phyloP scores from a whole-genome alignment of 768 basidiomycete genomes.

The Mycena rebaudengoi region DNA sequence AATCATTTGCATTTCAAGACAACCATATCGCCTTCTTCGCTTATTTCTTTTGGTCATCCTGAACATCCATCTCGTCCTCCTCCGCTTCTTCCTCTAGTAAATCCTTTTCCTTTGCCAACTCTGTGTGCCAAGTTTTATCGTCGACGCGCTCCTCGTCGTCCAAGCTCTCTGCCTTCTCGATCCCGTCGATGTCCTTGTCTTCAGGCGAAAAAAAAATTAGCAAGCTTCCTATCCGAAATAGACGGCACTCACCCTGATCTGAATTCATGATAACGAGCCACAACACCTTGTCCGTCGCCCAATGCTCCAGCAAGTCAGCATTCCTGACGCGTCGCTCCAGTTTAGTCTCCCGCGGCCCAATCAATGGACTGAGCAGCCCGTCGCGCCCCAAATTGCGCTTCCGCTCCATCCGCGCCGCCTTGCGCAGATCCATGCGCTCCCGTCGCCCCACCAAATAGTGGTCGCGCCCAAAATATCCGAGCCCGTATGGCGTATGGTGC shows the following conservation, averaged over 20 bases:
- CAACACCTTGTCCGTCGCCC: constrained; percentile 26
- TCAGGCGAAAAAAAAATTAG: background rate
- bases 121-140: background rate
- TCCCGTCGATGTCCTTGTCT: constrained; percentile 27
- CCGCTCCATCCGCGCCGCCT: background rate
- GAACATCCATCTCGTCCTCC: too few relatives aligned
- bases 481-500: too few relatives aligned
- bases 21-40: too few relatives aligned
- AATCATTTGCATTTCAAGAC: too few relatives aligned
- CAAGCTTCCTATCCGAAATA: too few relatives aligned
- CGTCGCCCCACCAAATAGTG: background rate
- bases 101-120: background rate
- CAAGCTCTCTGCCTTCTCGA: constrained; percentile 21
- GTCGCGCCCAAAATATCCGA: background rate
- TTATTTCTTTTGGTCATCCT: too few relatives aligned
- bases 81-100: background rate
- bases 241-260: constrained; percentile 26
- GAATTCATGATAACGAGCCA: constrained; percentile 36
- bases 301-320: constrained; percentile 32
- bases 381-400: constrained; percentile 5
- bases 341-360: constrained; percentile 16
- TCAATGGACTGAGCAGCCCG: background rate
- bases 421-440: constrained; percentile 8
- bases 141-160: constrained; percentile 5
- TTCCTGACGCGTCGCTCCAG: constrained; percentile 27